Percentiles rank a stretch among this genome's conserved stretches.
Conservation (phyloP, 139 green algal species). For the Closterium sp. region DNA sequence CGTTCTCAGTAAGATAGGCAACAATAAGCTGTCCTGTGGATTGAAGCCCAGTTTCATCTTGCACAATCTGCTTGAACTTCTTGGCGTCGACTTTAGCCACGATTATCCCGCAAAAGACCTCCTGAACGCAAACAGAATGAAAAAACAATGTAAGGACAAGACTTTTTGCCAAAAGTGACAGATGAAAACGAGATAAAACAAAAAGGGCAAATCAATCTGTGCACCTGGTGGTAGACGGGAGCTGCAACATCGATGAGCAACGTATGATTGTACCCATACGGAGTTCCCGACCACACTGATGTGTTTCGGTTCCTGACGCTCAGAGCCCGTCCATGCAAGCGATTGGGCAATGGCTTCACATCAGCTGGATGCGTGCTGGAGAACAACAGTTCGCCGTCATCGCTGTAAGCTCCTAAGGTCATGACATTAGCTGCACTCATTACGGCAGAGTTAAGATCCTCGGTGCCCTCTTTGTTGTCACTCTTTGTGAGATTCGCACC, state of each 20-base stretch:
- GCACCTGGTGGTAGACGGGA: background rate
- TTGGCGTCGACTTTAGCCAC: background rate
- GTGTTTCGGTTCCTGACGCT: background rate
- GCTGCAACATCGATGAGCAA: background rate
- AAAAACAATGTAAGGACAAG: no score
- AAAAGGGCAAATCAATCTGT: no score
- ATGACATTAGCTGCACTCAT: background rate
- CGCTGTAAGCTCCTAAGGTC: background rate
- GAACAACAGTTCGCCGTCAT: background rate
- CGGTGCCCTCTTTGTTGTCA: background rate
- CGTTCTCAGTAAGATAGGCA: background rate
- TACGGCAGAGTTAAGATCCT: background rate
- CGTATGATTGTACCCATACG: background rate
- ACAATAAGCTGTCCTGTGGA: background rate
- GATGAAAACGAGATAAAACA: no score
- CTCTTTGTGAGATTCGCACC: background rate
- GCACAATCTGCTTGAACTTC: background rate
- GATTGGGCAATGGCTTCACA: background rate
- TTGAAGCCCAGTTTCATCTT: background rate
- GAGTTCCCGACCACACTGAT: background rate
- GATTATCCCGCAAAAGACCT: background rate
- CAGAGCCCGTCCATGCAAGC: background rate
- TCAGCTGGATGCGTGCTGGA: background rate
- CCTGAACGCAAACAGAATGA: background rate
- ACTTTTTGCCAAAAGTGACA: no score